Base-by-base conservation (phyloP, 495 filamentous ascomycete species). In the Daldinia loculata region DNA sequence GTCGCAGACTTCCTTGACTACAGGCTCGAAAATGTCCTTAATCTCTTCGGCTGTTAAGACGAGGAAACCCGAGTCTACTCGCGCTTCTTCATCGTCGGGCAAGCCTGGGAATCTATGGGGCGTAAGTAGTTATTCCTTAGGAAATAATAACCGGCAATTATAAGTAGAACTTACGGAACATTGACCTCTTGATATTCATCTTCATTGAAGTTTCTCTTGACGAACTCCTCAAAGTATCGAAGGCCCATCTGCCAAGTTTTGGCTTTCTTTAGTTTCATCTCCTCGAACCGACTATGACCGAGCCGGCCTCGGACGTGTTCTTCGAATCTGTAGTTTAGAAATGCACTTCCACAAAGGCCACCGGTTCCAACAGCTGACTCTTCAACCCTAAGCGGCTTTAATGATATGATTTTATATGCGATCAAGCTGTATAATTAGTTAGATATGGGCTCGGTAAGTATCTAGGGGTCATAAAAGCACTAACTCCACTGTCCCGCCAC, bases 211-310 rank as follows among this genome's bases (percentile, higher is more conserved):
- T 92, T 92, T 15, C 89, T 84, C 77, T 91, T 91, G 3, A 91
- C 86, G 67, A 89, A 90, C 63, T 91, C 85, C 72, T 87, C 89
- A 78, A 84, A 91, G 63, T 84, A 90, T 74, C 82, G 82, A 52
- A 92, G 82, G 3, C 87, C 88, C 91, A 93, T 93, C 79, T 91
- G 90, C 88, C 90, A 91, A 24, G 80, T 89, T 78, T 84, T 90
- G 59, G 78, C 80, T 76, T 83, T 86, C 78, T 86, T 88, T 22
- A 79, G 66, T 76, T 85, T 88, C 83, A 87, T 87, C 76, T 86
- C 87, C 56, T 89, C 87, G 68, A 92, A 88, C 56, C 81, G 81
- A 0, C 82, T 81, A 24, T 83, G 83, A 9, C 81, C 91, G 50
- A 86, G 86, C 64, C 81, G 84, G 76, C 70, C 84, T 75, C 78